phyloP scores from a whole-genome alignment of 345 rosid species.

The Populus nigra region DNA sequence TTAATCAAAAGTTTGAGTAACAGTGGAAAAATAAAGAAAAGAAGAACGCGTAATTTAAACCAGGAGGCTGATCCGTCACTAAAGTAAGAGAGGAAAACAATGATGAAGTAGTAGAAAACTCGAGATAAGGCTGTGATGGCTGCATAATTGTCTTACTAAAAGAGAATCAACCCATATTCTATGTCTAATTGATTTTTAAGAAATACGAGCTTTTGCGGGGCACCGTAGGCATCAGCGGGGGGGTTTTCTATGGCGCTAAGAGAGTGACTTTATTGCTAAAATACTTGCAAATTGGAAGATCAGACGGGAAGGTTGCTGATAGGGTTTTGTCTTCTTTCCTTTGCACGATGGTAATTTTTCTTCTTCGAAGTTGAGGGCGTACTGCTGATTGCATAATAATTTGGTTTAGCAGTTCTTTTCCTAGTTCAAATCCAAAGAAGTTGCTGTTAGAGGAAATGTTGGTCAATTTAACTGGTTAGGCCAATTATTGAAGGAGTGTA shows the following conservation, averaged over 20 bases:
- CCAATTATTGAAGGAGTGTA: neutral
- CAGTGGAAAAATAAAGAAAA: no score
- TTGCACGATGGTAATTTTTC: neutral
- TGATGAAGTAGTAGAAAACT: neutral
- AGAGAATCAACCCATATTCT: conserved; percentile 32
- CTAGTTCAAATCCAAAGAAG: neutral
- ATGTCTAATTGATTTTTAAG: neutral
- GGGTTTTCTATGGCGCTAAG: conserved; percentile 2
- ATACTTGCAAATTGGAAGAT: neutral
- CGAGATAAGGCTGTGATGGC: neutral
- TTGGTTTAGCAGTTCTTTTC: conserved; percentile 8
- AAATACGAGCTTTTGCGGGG: neutral
- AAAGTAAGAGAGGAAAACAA: neutral
- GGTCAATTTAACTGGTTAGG: neutral
- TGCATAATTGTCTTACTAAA: neutral
- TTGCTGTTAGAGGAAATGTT: neutral
- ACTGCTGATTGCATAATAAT: neutral
- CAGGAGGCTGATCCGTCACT: conserved; percentile 15
- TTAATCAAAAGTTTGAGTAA: neutral
- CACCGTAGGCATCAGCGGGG: conserved; percentile 21
- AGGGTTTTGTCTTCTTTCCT: conserved; percentile 8
- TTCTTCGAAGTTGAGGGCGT: neutral
- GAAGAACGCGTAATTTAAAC: neutral
- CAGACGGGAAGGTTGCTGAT: conserved; percentile 10
- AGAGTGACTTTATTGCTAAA: conserved; percentile 21